phyloP scores from a whole-genome alignment of 176 grass and related monocot species.

The Aegilops speltoides region DNA sequence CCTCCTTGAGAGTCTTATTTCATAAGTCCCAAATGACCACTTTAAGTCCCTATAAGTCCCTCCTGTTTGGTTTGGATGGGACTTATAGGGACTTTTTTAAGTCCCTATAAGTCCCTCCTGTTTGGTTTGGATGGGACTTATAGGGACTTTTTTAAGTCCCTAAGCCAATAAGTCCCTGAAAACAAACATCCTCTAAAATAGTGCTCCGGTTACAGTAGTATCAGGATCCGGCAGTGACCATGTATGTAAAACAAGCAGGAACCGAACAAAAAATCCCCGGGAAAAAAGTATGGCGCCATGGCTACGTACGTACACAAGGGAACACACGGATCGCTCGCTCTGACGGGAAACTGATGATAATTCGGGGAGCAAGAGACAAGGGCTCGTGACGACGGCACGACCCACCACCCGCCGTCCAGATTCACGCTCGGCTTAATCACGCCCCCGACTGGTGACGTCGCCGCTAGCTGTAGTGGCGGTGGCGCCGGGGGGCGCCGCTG shows the following conservation, averaged over 20 bases:
- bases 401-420: not conserved
- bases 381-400: conserved; percentile 36
- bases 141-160: too few species aligned
- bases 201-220: not conserved
- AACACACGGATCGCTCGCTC: conserved; percentile 13
- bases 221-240: not conserved
- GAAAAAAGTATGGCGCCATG: conserved; percentile 11
- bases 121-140: too few species aligned
- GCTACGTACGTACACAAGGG: conserved; percentile 28
- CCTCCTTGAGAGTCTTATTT: too few species aligned
- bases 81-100: too few species aligned
- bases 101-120: too few species aligned
- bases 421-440: not conserved
- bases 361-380: conserved; percentile 28
- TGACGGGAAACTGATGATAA: not conserved
- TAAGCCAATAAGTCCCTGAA: too few species aligned
- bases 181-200: too few species aligned
- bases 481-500: not conserved
- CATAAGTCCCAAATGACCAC: too few species aligned
- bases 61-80: too few species aligned
- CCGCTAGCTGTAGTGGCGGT: conserved; percentile 34
- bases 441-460: not conserved
- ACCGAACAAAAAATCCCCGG: conserved; percentile 26
- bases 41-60: too few species aligned
- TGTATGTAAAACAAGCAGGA: conserved; percentile 26